Evolutionary conservation across 2,329 filamentous ascomycete species (phyloP).

Genomic region (Dendrostoma leiphaemia): DNA sequence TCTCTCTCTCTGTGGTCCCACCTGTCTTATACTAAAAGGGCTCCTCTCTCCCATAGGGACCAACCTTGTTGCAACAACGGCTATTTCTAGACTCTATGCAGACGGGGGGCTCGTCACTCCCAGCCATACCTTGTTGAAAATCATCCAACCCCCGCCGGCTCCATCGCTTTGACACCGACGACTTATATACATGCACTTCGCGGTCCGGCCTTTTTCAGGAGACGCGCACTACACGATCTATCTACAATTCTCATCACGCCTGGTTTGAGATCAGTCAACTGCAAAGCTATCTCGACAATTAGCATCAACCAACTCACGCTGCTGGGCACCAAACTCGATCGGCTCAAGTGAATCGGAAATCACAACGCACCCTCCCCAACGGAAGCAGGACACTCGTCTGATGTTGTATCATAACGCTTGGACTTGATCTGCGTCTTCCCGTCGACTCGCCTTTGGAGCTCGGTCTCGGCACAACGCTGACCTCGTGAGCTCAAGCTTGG

Average conservation of each 20-base stretch:
- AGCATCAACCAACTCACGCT: neutral
- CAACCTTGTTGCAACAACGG: conserved; percentile 39
- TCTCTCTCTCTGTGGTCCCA: no score
- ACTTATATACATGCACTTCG: conserved; percentile 17
- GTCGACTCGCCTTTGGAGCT: neutral
- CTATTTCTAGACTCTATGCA: conserved; percentile 40
- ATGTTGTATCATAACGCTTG: neutral
- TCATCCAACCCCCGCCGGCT: conserved; percentile 39
- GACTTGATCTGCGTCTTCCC: neutral
- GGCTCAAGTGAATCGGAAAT: neutral
- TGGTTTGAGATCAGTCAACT: conserved; percentile 9
- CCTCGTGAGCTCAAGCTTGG: neutral
- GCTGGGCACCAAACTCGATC: neutral
- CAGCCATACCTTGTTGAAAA: conserved; percentile 33
- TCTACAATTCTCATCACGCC: neutral
- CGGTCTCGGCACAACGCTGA: neutral
- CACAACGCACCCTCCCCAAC: neutral
- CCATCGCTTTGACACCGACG: conserved; percentile 33
- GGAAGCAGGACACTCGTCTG: conserved; percentile 3
- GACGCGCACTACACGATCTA: neutral
- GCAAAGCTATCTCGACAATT: conserved; percentile 6
- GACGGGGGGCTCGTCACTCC: conserved; percentile 38
- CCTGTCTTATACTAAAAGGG: conserved; percentile 45
- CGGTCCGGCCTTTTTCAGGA: conserved; percentile 6
- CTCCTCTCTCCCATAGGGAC: conserved; percentile 29